Conservation (phyloP, 495 filamentous ascomycete species). For the Echria macrotheca region DNA sequence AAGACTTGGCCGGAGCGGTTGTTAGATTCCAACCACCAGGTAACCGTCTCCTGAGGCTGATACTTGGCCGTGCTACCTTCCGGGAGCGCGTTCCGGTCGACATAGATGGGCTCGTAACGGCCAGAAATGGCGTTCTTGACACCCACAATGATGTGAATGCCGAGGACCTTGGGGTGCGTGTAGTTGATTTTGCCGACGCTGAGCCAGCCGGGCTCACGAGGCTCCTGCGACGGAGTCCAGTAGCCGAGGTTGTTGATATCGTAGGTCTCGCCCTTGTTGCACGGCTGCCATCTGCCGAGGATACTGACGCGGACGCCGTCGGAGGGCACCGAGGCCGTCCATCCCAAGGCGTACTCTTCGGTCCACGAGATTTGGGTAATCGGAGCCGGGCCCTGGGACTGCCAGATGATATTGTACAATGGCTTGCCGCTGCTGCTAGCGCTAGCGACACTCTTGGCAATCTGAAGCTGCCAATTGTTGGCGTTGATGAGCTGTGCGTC, state of each 20-base stretch:
- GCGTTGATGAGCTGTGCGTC: not conserved
- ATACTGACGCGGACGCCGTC: not conserved
- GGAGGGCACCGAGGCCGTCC: not conserved
- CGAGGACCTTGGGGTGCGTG: constrained; percentile 1
- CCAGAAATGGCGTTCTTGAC: not conserved
- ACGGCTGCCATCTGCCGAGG: not conserved
- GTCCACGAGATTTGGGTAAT: not conserved
- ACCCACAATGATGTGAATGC: constrained; percentile 8
- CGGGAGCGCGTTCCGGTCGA: not conserved
- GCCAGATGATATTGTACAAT: not conserved
- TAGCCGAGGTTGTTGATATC: not conserved
- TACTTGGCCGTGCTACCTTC: not conserved
- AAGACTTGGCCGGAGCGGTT: not conserved
- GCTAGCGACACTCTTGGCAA: not conserved
- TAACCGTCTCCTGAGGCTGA: constrained; percentile 7
- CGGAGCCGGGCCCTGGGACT: not conserved
- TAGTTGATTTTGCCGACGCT: constrained; percentile 7
- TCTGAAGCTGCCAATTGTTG: not conserved
- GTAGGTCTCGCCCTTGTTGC: constrained; percentile 6
- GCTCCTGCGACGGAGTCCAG: not conserved
- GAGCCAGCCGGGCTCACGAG: constrained; percentile 3
- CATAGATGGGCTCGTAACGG: not conserved
- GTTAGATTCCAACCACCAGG: not conserved
- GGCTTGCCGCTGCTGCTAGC: not conserved
- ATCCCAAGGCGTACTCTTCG: constrained; percentile 1